Percentiles rank a stretch among this genome's conserved stretches.
Conservation (phyloP, 768 basidiomycete species). For the Kwoniella sp. region DNA sequence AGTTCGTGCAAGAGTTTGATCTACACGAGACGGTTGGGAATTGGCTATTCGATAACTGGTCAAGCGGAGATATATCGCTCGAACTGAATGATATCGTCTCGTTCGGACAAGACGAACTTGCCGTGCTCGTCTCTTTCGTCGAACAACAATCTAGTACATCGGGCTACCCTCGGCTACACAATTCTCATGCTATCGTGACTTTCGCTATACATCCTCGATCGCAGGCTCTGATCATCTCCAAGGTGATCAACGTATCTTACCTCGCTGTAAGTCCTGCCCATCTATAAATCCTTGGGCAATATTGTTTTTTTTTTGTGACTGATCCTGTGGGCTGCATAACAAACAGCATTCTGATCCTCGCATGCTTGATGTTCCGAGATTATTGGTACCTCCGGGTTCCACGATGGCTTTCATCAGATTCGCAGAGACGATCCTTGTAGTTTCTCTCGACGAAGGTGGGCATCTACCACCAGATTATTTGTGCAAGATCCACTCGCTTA, state of each 20-base stretch:
- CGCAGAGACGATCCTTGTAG: constrained; percentile 51
- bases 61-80: constrained; percentile 36
- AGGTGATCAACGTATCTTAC: constrained; percentile 30
- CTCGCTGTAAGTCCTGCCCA: constrained; percentile 27
- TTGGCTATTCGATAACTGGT: constrained; percentile 45
- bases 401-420: constrained; percentile 55
- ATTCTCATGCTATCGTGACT: constrained; percentile 47
- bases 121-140: constrained; percentile 46
- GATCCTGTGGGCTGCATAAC: background rate
- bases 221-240: constrained; percentile 19
- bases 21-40: constrained; percentile 42
- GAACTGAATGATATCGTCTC: constrained; percentile 49
- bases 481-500: too few species aligned
- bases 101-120: constrained; percentile 40
- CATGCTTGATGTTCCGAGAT: constrained; percentile 51
- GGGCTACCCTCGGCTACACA: constrained; percentile 14
- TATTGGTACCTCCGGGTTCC: constrained; percentile 46
- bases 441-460: constrained; percentile 46
- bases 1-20: constrained; percentile 43
- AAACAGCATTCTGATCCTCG: constrained; percentile 50
- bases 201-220: constrained; percentile 33
- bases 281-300: too few species aligned
- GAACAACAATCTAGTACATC: constrained; percentile 31
- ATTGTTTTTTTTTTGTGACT: background rate
- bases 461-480: too few species aligned